These are phyloP conservation scores for Cytospora piceae DNA, from an alignment of 2,329 filamentous ascomycete genomes.

Conservation along the genomic window DNA sequence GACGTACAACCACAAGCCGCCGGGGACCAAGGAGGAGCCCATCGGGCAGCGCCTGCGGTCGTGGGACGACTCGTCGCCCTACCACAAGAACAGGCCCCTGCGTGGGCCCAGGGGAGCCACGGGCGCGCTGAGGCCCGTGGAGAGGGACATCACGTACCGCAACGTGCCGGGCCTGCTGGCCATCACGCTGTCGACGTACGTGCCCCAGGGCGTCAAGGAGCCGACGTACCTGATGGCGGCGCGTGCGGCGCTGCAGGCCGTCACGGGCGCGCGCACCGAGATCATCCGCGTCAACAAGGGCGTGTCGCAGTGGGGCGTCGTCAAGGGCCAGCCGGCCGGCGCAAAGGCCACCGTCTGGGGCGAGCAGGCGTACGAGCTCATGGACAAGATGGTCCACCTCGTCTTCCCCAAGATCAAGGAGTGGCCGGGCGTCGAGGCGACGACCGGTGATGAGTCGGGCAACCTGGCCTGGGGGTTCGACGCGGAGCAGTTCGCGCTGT, in stretches of 20 bases:
- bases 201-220: conserved; percentile 72
- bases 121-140: conserved; percentile 66
- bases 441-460: conserved; percentile 82
- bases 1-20: conserved; percentile 83
- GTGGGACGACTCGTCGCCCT: conserved; percentile 91
- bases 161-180: conserved; percentile 83
- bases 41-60: conserved; percentile 69
- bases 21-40: conserved; percentile 64
- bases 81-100: conserved; percentile 87
- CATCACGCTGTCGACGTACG: conserved; percentile 77
- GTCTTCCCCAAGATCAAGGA: conserved; percentile 97
- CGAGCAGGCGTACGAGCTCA: conserved; percentile 84
- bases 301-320: conserved; percentile 76
- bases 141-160: conserved; percentile 75
- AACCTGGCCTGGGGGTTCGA: conserved; percentile 85
- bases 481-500: conserved; percentile 75
- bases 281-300: conserved; percentile 71
- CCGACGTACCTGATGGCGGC: conserved; percentile 79
- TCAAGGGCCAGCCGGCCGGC: conserved; percentile 71
- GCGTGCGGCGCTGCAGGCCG: conserved; percentile 81
- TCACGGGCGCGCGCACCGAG: conserved; percentile 75
- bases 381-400: conserved; percentile 87
- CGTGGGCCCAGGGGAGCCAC: conserved; percentile 83
- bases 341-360: conserved; percentile 78
- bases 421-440: conserved; percentile 71